Percentiles rank a stretch among this genome's conserved stretches.
Conservation (phyloP, 2,329 filamentous ascomycete genomes). For the Aspergillus arachidicola region DNA sequence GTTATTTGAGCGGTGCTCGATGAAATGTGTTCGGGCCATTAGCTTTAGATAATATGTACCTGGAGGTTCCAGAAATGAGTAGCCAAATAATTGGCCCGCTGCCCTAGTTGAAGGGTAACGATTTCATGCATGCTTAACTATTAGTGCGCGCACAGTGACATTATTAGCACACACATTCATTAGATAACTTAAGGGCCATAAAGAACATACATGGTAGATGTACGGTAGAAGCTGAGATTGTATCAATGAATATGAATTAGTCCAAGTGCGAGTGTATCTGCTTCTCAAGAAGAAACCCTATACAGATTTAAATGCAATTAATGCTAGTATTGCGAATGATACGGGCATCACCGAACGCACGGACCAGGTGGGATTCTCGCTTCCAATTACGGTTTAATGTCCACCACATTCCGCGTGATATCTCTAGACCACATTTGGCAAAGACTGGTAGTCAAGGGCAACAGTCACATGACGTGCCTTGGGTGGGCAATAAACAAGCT, state of each 20-base stretch:
- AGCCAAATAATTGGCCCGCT: constrained; percentile 88
- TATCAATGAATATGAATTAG: not conserved
- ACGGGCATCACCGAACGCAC: constrained; percentile 13
- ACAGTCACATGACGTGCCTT: constrained; percentile 33
- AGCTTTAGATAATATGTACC: constrained; percentile 47
- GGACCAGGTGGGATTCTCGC: constrained; percentile 14
- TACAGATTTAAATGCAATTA: not conserved
- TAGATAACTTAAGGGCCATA: not conserved
- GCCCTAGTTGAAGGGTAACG: constrained; percentile 88
- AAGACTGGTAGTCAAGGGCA: constrained; percentile 31
- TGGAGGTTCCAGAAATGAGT: constrained; percentile 98
- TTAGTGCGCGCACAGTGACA: not conserved
- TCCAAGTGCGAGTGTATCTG: not conserved
- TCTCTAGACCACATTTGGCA: constrained; percentile 7
- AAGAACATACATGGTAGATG: not conserved
- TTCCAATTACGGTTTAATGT: constrained; percentile 11
- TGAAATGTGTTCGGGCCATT: not conserved
- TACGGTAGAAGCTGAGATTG: not conserved
- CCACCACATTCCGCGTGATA: constrained; percentile 25
- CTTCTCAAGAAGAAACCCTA: not conserved
- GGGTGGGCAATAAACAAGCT: constrained; percentile 32
- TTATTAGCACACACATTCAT: not conserved
- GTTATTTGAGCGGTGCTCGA: not conserved
- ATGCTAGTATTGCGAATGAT: not conserved
- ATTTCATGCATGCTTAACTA: constrained; percentile 79